These are phyloP conservation scores for Aspergillus sparsus DNA, from an alignment of 495 filamentous ascomycete genomes.

Conservation along the genomic window DNA sequence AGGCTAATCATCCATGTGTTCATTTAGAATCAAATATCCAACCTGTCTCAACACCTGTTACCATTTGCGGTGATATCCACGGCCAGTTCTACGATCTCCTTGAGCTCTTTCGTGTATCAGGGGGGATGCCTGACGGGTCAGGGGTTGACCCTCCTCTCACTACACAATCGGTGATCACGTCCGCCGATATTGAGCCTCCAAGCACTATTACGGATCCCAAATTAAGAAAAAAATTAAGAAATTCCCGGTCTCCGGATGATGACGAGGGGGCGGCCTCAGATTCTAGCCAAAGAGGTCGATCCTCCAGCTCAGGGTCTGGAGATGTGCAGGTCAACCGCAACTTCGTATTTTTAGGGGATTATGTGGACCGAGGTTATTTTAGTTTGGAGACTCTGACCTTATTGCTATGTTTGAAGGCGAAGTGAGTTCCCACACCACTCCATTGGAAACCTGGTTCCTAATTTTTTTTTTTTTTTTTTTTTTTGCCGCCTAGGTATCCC, in stretches of 20 bases:
- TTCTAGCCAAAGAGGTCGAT: slow-evolving; percentile 30
- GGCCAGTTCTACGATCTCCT: slow-evolving; percentile 98
- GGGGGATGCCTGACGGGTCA: slow-evolving; percentile 86
- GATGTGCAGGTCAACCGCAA: slow-evolving; percentile 63
- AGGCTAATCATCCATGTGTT: slow-evolving; percentile 13
- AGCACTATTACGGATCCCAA: slow-evolving; percentile 82
- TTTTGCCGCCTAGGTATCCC: slow-evolving; percentile 68
- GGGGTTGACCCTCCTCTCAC: slow-evolving; percentile 64
- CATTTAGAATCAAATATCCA: slow-evolving; percentile 91
- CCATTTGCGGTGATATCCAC: slow-evolving; percentile 97
- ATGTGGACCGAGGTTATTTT: slow-evolving; percentile 97
- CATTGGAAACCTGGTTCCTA: neutral
- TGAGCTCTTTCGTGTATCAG: slow-evolving; percentile 93
- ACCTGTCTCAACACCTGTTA: slow-evolving; percentile 94
- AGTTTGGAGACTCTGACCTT: slow-evolving; percentile 95
- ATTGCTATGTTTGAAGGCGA: slow-evolving; percentile 93
- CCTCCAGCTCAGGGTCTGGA: slow-evolving; percentile 44
- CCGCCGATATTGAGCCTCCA: slow-evolving; percentile 85
- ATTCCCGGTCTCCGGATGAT: slow-evolving; percentile 23
- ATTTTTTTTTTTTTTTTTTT: neutral
- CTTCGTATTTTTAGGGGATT: slow-evolving; percentile 95
- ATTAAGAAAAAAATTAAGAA: slow-evolving; percentile 75
- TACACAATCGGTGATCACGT: slow-evolving; percentile 67
- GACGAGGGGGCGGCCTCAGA: slow-evolving; percentile 41
- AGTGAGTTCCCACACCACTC: slow-evolving; percentile 56